Evolutionary conservation across 2,329 filamentous ascomycete genomes (phyloP).

Genomic region (Colletotrichum lupini): DNA sequence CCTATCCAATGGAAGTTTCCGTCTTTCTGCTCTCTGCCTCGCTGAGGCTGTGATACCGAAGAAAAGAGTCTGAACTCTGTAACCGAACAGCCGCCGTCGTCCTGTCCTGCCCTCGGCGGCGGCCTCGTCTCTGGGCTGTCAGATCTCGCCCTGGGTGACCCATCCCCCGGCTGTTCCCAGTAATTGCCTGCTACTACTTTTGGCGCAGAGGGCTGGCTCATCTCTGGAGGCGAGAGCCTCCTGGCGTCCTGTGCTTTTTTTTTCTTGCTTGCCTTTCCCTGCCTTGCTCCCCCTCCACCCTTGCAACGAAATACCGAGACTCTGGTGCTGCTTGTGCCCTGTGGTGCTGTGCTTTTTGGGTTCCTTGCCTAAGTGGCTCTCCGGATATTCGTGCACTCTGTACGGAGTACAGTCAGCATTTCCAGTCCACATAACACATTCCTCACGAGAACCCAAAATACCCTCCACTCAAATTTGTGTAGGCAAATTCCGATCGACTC

Average conservation of each 20-base stretch:
- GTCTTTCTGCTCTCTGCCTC: neutral
- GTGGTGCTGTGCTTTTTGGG: neutral
- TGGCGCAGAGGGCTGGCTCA: neutral
- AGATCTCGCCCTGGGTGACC: conserved; percentile 8
- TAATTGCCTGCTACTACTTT: conserved; percentile 3
- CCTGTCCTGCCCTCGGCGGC: neutral
- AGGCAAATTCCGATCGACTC: neutral
- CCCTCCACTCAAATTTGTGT: neutral
- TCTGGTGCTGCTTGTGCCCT: conserved; percentile 1
- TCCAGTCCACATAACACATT: conserved; percentile 1
- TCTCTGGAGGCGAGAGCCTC: conserved; percentile 20
- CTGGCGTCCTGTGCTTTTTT: conserved; percentile 29
- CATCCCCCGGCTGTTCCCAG: conserved; percentile 10
- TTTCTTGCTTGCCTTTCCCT: neutral
- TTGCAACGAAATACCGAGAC: conserved; percentile 17
- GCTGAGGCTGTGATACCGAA: neutral
- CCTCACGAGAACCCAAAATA: neutral
- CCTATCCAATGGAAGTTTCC: neutral
- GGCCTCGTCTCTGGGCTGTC: conserved; percentile 20
- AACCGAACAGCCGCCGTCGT: neutral
- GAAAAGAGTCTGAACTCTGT: neutral
- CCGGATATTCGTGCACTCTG: neutral
- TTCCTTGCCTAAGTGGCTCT: neutral
- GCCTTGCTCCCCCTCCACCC: conserved; percentile 3
- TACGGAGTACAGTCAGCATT: neutral